A percentile compares a stretch with the other conserved stretches of the same genome.
Conservation (phyloP, 2,329 filamentous ascomycete genomes). For the Aureobasidium leucospermi region DNA sequence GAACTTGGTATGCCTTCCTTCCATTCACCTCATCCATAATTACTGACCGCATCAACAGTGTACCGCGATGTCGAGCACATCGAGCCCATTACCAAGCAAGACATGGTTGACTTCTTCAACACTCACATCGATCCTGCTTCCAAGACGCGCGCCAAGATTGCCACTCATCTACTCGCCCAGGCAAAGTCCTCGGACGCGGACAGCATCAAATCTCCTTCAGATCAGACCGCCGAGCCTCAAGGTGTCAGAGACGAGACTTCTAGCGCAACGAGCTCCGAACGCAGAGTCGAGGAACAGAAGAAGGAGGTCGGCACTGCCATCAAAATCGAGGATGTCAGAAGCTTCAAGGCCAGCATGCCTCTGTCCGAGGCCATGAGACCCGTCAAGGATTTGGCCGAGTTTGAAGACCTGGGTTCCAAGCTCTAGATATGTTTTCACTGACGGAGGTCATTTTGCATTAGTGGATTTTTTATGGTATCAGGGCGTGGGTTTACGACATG, state of each 20-base stretch:
- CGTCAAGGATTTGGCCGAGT: conserved; percentile 69
- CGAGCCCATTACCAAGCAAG: conserved; percentile 65
- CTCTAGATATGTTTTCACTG: conserved; percentile 34
- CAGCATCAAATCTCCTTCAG: conserved; percentile 8
- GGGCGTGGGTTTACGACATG: conserved; percentile 3
- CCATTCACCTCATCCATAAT: too few relatives aligned
- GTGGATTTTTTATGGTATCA: not conserved
- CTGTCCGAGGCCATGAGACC: conserved; percentile 67
- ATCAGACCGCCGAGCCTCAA: conserved; percentile 32
- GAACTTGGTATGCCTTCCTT: conserved; percentile 57
- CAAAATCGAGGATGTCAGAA: conserved; percentile 68
- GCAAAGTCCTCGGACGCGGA: conserved; percentile 27
- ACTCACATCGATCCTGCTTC: conserved; percentile 70
- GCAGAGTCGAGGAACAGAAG: conserved; percentile 29
- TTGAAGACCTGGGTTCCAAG: conserved; percentile 79
- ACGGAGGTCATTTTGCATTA: not conserved
- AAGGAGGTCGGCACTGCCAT: conserved; percentile 22
- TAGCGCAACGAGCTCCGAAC: conserved; percentile 18
- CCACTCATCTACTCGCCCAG: conserved; percentile 76
- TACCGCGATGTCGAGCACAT: conserved; percentile 71
- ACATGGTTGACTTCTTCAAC: conserved; percentile 73
- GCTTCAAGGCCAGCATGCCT: conserved; percentile 69
- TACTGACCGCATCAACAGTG: conserved; percentile 36
- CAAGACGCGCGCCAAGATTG: conserved; percentile 66
- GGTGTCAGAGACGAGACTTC: conserved; percentile 17